These are phyloP conservation scores for Aspergillus sclerotialis DNA, from an alignment of 2,329 filamentous ascomycete genomes.

Conservation along the genomic window DNA sequence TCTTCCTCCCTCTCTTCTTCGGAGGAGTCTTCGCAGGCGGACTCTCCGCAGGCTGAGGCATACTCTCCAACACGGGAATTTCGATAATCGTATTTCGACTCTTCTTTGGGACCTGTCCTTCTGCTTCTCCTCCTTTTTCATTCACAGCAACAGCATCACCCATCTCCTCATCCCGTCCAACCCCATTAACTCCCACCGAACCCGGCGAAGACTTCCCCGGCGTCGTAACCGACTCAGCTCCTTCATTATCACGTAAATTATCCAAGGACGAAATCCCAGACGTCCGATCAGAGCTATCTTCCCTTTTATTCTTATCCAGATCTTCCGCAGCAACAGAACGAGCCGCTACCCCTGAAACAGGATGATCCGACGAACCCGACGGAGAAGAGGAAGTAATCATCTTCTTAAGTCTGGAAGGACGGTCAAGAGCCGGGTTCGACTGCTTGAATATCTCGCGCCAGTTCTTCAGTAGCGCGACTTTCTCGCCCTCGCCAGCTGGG, in stretches of 20 bases:
- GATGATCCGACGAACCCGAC: not conserved
- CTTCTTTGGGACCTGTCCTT: not conserved
- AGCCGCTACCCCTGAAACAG: slow-evolving; percentile 1
- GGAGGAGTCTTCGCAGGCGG: not conserved
- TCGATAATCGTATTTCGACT: not conserved
- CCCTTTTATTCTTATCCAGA: slow-evolving; percentile 5
- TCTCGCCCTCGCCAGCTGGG: slow-evolving; percentile 33
- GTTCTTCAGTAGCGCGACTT: slow-evolving; percentile 39
- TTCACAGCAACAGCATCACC: not conserved
- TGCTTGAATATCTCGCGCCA: slow-evolving; percentile 40
- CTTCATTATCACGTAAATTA: slow-evolving; percentile 7
- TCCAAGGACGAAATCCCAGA: slow-evolving; percentile 12
- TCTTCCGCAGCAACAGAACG: slow-evolving; percentile 4
- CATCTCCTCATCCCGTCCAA: not conserved
- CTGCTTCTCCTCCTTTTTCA: not conserved
- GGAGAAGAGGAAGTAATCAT: not conserved
- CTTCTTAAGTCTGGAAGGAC: slow-evolving; percentile 13
- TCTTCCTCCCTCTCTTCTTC: slow-evolving; percentile 11
- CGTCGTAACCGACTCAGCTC: slow-evolving; percentile 16
- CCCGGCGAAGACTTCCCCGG: slow-evolving; percentile 6
- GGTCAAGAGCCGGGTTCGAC: slow-evolving; percentile 24
- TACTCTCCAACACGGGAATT: not conserved
- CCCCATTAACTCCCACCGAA: not conserved
- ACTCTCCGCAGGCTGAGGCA: not conserved
- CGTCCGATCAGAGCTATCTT: slow-evolving; percentile 11